Evolutionary conservation across 2,329 filamentous ascomycete species (phyloP).

Genomic region (Paraphoma chrysanthemicola): DNA sequence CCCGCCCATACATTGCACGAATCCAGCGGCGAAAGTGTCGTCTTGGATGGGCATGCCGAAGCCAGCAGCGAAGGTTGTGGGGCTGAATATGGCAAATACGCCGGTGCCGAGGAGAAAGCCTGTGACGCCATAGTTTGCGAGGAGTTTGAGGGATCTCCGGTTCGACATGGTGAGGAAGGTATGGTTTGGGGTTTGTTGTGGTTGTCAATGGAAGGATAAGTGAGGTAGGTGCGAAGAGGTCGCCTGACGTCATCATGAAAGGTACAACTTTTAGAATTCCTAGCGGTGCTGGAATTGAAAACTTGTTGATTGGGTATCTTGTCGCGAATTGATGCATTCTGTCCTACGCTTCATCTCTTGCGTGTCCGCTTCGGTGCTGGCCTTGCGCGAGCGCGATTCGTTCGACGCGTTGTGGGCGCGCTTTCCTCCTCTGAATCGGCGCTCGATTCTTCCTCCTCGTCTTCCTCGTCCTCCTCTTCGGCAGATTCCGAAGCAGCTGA

Average conservation of each 20-base stretch:
- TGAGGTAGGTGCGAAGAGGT: not conserved
- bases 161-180: not conserved
- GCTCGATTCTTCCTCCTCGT: conserved; percentile 40
- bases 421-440: conserved; percentile 40
- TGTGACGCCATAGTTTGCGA: conserved; percentile 16
- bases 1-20: conserved; percentile 25
- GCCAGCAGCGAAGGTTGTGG: conserved; percentile 15
- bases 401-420: conserved; percentile 42
- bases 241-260: not conserved
- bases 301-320: conserved; percentile 7
- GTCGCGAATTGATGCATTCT: not conserved
- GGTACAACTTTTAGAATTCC: too few relatives aligned
- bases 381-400: conserved; percentile 30
- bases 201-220: not conserved
- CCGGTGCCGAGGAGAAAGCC: conserved; percentile 19
- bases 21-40: conserved; percentile 19
- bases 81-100: conserved; percentile 10
- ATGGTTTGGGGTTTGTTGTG: not conserved
- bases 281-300: not conserved
- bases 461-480: conserved; percentile 51
- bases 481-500: conserved; percentile 39
- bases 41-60: conserved; percentile 19
- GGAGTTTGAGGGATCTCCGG: conserved; percentile 10
- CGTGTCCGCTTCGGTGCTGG: conserved; percentile 39
- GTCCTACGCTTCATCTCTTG: conserved; percentile 19